Base-by-base conservation (phyloP, 2,329 filamentous ascomycete genomes). In the Xylaria sp. region DNA sequence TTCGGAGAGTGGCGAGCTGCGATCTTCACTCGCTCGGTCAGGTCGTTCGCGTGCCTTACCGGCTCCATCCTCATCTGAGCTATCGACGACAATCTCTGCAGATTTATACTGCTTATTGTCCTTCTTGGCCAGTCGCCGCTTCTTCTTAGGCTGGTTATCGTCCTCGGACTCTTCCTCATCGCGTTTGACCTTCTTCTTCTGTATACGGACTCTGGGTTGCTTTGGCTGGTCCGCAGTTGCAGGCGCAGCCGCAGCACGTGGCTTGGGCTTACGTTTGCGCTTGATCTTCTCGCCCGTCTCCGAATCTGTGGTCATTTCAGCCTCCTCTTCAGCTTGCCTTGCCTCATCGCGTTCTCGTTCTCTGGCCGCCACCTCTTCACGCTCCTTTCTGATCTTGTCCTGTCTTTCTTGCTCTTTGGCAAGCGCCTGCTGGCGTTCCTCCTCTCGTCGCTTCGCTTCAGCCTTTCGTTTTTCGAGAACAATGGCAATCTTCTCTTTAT, bases 271-370 rank as follows among this genome's bases (percentile, higher is more conserved):
- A 75, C 88, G 90, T 80, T 92, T 92, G 61, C 90, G 83, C 79
- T 90, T 91, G 58, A 91, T 81, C 71, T 85, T 87, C 54, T 94
- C 90, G 42, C 90, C 91, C 2, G 90, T 93, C 74, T 95, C 91
- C 39, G 81, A 83, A 70, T 95, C 91, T 0, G 86, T 89, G 0
- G 90, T 94, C 75, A 90, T 82, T 69, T 96, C 92, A 2, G 90
- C 91, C 52, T 93, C 89, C 66, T 92, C 89, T 65, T 89, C 88
- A 1, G 82, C 79, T 37, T 90, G 84, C 69, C 85, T 80, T 42
- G 63, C 61, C 67, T 88, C 86, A 23, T 91, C 90, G 52, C 91
- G 78, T 65, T 84, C 81, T 56, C 90, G 83, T 70, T 96, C 88
- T 50, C 86, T 83, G 60, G 92, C 90, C 16, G 87, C 81, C 70